phyloP scores from a whole-genome alignment of 2,329 filamentous ascomycete genomes.

The Cephalotrichum gorgonifer region DNA sequence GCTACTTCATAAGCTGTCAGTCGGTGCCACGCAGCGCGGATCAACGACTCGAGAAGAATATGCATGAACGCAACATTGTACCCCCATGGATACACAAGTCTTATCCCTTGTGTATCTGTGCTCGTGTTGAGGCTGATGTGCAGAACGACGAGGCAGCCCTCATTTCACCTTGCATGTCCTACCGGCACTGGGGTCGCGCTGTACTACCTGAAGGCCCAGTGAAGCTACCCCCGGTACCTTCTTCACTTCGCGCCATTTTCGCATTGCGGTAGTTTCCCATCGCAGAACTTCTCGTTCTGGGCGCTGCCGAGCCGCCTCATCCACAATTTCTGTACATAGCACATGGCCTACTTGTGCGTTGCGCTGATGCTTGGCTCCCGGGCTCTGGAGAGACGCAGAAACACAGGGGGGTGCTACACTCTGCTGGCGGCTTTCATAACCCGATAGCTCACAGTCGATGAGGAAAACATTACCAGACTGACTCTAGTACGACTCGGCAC shows the following conservation, averaged over 20 bases:
- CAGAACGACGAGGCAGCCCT: not conserved
- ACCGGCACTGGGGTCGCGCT: not conserved
- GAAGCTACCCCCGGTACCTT: not conserved
- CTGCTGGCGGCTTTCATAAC: too few species aligned
- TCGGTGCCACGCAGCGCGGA: not conserved
- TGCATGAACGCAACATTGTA: too few species aligned
- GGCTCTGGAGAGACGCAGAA: too few species aligned
- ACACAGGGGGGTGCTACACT: too few species aligned
- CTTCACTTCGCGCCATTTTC: not conserved
- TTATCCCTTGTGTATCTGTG: not conserved
- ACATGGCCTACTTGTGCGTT: too few species aligned
- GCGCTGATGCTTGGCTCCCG: too few species aligned
- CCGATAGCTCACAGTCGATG: not conserved
- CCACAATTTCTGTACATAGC: too few species aligned
- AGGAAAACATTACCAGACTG: not conserved
- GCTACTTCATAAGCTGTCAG: not conserved
- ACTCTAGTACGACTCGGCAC: not conserved
- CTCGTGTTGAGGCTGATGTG: not conserved
- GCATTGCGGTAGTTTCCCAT: not conserved
- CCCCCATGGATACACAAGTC: not conserved
- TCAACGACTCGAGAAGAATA: too few species aligned
- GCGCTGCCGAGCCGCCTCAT: too few species aligned
- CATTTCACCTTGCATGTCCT: not conserved
- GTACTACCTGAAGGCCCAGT: not conserved
- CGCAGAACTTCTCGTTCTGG: too few species aligned